A percentile compares a stretch with the other conserved stretches of the same genome.
These are phyloP conservation scores for Ophiostoma piceae DNA, from an alignment of 2,329 filamentous ascomycete species.

Conservation along the genomic window DNA sequence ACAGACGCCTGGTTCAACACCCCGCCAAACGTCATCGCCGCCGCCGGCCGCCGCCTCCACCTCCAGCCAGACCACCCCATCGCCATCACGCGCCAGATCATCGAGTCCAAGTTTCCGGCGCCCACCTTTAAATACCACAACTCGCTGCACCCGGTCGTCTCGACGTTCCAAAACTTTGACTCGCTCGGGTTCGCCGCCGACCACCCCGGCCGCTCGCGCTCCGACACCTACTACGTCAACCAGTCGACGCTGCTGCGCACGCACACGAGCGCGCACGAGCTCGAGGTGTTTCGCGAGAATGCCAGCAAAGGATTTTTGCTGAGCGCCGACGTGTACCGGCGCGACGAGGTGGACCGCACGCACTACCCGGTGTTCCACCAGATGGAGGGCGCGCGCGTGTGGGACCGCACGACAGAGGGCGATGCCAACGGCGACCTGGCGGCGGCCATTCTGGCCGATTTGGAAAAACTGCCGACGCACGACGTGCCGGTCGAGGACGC, in stretches of 20 bases:
- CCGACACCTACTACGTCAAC: conserved; percentile 96
- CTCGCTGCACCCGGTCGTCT: conserved; percentile 69
- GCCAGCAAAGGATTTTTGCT: conserved; percentile 74
- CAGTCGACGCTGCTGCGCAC: conserved; percentile 77
- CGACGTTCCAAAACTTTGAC: conserved; percentile 86
- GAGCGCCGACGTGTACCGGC: conserved; percentile 87
- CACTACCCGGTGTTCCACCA: conserved; percentile 98
- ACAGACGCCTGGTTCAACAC: conserved; percentile 84
- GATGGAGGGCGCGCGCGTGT: conserved; percentile 91
- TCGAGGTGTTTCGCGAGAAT: conserved; percentile 70
- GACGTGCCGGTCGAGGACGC: conserved; percentile 74
- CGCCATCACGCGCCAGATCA: conserved; percentile 82
- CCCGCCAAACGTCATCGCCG: conserved; percentile 65
- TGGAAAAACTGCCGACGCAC: conserved; percentile 67
- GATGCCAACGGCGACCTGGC: conserved; percentile 55
- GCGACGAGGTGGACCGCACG: conserved; percentile 89
- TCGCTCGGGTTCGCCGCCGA: conserved; percentile 86
- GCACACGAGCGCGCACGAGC: conserved; percentile 91
- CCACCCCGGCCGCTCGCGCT: conserved; percentile 79
- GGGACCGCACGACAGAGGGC: conserved; percentile 60
- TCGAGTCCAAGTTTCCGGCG: conserved; percentile 78
- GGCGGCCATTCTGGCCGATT: conserved; percentile 62
- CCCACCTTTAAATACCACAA: conserved; percentile 73
- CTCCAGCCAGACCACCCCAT: conserved; percentile 87
- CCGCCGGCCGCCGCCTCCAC: conserved; percentile 75